Evolutionary conservation across 805 yeast species (phyloP), one percentile per base, ranked within the genome.

Genomic region (Candida taoyuanica): DNA sequence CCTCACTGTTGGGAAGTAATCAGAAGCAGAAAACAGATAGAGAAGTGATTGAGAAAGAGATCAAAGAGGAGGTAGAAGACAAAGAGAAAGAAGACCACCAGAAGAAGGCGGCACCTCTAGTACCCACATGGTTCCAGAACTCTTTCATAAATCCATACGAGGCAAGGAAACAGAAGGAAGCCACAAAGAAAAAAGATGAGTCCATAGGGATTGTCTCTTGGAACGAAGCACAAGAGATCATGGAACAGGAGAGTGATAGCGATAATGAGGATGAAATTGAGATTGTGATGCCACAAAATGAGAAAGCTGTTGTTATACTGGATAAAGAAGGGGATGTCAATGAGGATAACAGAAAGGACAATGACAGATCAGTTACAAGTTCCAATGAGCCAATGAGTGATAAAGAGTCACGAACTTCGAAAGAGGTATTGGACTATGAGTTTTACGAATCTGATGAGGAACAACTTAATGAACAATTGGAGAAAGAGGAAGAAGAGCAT

Each of bases 381-480:
- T 11, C 28, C 28, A 25, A 21, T 12, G 25, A 21, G 11, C 11
- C 12, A 21, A 7, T 12, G 12, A 21, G 12, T 8, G 25, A 21
- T 21, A 12, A 21, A 25, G 28, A 25, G 25, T 21, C 25, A 21
- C 25, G 19, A 29, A 7, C 9, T n/a, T 5, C 7, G 7, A 12
- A 9, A 19, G 29, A 23, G 28, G 29, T 40, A 7, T 29, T 73
- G 24, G 84, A 79, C 37, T 83, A 81, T 50, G 85, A 76, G 38
- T 82, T 82, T 55, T 78, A 77, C 17, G 88, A 85, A 37, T 81
- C 79, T 14, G 97, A 89, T 41, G 95, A 87, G 40, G 78, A 76
- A 25, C 74, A 76, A 16, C 57, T 87, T 4, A 70, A 73, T 3
- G 69, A 75, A 24, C 82, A 81, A 47, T 60, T 91, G 33, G 67